phyloP scores from a whole-genome alignment of 352 stramenopile genomes.

The Phytophthora tentaculata region DNA sequence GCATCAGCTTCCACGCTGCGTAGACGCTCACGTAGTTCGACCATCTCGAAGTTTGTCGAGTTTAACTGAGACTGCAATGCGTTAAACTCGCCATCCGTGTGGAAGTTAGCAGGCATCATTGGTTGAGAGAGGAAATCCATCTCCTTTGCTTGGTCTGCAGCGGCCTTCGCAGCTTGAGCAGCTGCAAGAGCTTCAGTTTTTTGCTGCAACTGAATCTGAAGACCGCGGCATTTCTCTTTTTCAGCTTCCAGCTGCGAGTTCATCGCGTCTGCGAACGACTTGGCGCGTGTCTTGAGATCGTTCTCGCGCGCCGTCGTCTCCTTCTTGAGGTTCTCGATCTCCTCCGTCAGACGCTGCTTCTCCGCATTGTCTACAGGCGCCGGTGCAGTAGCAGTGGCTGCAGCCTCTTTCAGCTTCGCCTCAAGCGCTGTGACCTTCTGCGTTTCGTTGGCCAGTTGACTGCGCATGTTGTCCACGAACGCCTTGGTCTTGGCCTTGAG shows the following conservation, averaged over 20 bases:
- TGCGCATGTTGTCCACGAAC: slow-evolving; percentile 82
- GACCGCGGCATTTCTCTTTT: slow-evolving; percentile 52
- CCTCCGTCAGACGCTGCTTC: slow-evolving; percentile 21
- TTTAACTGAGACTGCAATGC: slow-evolving; percentile 46
- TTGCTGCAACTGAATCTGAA: slow-evolving; percentile 60
- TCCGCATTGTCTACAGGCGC: slow-evolving; percentile 10
- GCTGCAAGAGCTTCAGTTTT: slow-evolving; percentile 42
- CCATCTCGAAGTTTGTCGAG: slow-evolving; percentile 40
- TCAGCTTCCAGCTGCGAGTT: slow-evolving; percentile 67
- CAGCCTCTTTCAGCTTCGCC: slow-evolving; percentile 46
- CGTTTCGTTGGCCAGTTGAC: slow-evolving; percentile 64
- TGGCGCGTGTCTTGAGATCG: slow-evolving; percentile 73
- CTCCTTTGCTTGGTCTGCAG: slow-evolving; percentile 20
- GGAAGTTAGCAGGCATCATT: slow-evolving; percentile 7
- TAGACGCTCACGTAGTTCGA: slow-evolving; percentile 41
- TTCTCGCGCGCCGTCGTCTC: slow-evolving; percentile 58
- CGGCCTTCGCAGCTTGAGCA: slow-evolving; percentile 29
- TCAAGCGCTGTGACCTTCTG: slow-evolving; percentile 69
- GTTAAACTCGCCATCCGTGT: slow-evolving; percentile 46
- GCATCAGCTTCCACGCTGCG: slow-evolving; percentile 39
- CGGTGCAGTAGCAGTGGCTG: not conserved
- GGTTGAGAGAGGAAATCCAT: slow-evolving; percentile 30
- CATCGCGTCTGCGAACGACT: slow-evolving; percentile 73
- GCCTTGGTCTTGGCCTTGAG: slow-evolving; percentile 88
- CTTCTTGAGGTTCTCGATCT: slow-evolving; percentile 55